Evolutionary conservation across 2,329 filamentous ascomycete genomes (phyloP).

Genomic region (Diaporthe vexans): DNA sequence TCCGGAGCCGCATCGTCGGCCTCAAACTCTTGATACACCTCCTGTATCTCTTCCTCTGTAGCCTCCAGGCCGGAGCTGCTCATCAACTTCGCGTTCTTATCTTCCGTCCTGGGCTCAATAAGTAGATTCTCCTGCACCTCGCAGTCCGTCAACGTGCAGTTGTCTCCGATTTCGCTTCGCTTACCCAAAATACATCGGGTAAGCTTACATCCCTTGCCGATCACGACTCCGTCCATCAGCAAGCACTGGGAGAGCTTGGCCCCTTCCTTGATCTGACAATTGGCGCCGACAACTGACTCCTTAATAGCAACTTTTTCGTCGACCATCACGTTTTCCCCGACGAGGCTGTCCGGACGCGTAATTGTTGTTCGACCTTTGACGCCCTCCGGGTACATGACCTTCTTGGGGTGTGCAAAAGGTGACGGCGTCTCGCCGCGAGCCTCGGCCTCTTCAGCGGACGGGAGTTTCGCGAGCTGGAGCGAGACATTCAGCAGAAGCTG

Average conservation of each 20-base stretch:
- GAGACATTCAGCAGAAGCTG: slow-evolving; percentile 86
- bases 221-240: slow-evolving; percentile 90
- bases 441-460: slow-evolving; percentile 75
- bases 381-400: slow-evolving; percentile 86
- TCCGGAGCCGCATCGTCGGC: slow-evolving; percentile 28
- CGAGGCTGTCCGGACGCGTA: slow-evolving; percentile 83
- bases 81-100: slow-evolving; percentile 78
- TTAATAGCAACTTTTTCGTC: slow-evolving; percentile 94
- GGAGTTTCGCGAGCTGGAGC: slow-evolving; percentile 87
- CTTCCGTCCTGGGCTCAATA: slow-evolving; percentile 81
- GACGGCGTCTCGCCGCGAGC: slow-evolving; percentile 65
- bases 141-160: slow-evolving; percentile 85
- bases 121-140: slow-evolving; percentile 93
- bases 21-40: slow-evolving; percentile 58
- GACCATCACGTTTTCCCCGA: slow-evolving; percentile 90
- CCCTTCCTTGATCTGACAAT: slow-evolving; percentile 88
- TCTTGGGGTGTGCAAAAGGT: slow-evolving; percentile 82
- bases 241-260: slow-evolving; percentile 89
- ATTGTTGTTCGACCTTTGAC: slow-evolving; percentile 87
- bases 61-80: slow-evolving; percentile 76
- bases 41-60: slow-evolving; percentile 72
- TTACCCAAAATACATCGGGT: slow-evolving; percentile 90
- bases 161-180: slow-evolving; percentile 85
- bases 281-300: slow-evolving; percentile 88
- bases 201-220: slow-evolving; percentile 87